phyloP scores from a whole-genome alignment of 192 early-diverging fungal genomes.

The Linnemannia zychae region DNA sequence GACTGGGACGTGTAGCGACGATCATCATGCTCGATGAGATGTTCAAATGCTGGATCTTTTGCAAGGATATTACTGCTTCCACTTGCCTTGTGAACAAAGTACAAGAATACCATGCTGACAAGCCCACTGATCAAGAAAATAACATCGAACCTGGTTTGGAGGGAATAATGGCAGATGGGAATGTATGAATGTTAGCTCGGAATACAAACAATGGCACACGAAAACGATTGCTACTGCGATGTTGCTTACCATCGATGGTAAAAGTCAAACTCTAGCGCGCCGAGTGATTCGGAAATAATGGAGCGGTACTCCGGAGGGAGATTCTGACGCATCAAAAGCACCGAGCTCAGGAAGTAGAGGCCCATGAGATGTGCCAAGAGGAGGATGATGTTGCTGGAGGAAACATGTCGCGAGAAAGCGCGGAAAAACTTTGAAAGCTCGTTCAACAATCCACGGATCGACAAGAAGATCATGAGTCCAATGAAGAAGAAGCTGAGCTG shows the following conservation, averaged over 20 bases:
- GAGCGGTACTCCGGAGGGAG: constrained; percentile 86
- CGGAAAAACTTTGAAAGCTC: constrained; percentile 77
- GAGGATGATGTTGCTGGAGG: constrained; percentile 81
- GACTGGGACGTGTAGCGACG: not conserved
- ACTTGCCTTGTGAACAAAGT: constrained; percentile 74
- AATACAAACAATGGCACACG: not conserved
- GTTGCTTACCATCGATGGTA: constrained; percentile 80
- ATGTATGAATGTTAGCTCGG: not conserved
- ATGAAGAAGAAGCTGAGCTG: constrained; percentile 94
- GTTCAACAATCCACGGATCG: constrained; percentile 89
- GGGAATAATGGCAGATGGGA: not conserved
- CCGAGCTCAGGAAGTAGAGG: constrained; percentile 91
- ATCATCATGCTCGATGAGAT: constrained; percentile 37
- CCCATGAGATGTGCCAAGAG: constrained; percentile 92
- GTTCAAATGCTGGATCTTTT: constrained; percentile 42
- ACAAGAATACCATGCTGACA: constrained; percentile 78
- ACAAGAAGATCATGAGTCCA: constrained; percentile 89
- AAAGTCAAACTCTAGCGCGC: constrained; percentile 88
- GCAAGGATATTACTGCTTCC: constrained; percentile 56
- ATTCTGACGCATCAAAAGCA: constrained; percentile 93
- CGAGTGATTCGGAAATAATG: constrained; percentile 85
- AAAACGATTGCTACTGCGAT: not conserved
- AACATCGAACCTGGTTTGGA: constrained; percentile 78
- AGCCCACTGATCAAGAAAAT: constrained; percentile 90
- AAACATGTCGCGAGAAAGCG: constrained; percentile 76